Evolutionary conservation across 805 yeast genomes (phyloP).

Genomic region (Saccharomycopsis sp.): DNA sequence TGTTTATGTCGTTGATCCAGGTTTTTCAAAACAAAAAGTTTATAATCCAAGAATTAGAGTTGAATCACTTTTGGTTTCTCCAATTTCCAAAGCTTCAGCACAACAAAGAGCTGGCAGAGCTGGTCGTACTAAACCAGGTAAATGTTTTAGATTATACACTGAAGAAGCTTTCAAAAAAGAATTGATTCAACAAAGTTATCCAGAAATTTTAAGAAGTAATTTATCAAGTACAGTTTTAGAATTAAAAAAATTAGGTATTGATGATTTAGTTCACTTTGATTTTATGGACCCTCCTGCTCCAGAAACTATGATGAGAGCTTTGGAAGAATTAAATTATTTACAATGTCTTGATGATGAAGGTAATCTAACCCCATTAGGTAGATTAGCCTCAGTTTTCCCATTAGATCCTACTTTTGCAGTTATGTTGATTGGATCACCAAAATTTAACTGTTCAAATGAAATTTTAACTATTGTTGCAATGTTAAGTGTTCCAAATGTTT

Average conservation of each 20-base stretch:
- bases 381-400: constrained; percentile 88
- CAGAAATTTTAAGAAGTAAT: constrained; percentile 88
- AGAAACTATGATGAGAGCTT: constrained; percentile 98
- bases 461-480: constrained; percentile 81
- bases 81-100: constrained; percentile 94
- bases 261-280: constrained; percentile 94
- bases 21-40: constrained; percentile 92
- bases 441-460: constrained; percentile 80
- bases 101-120: constrained; percentile 99
- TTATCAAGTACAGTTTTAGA: constrained; percentile 87
- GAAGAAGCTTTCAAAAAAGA: constrained; percentile 95
- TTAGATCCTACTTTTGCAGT: constrained; percentile 94
- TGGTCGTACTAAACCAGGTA: constrained; percentile 98
- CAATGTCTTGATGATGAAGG: constrained; percentile 91
- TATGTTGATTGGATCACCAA: constrained; percentile 80
- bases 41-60: constrained; percentile 95
- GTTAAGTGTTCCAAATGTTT: constrained; percentile 88
- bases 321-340: constrained; percentile 87
- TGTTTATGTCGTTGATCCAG: constrained; percentile 95
- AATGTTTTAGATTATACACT: constrained; percentile 91
- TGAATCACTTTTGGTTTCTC: constrained; percentile 87
- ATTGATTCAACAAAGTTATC: constrained; percentile 88
- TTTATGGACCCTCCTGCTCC: constrained; percentile 99
- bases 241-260: constrained; percentile 86
- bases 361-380: constrained; percentile 77